A percentile compares a stretch with the other conserved stretches of the same genome.
phyloP scores from a whole-genome alignment of 306 rosid species.

The Dicorynia guianensis region DNA sequence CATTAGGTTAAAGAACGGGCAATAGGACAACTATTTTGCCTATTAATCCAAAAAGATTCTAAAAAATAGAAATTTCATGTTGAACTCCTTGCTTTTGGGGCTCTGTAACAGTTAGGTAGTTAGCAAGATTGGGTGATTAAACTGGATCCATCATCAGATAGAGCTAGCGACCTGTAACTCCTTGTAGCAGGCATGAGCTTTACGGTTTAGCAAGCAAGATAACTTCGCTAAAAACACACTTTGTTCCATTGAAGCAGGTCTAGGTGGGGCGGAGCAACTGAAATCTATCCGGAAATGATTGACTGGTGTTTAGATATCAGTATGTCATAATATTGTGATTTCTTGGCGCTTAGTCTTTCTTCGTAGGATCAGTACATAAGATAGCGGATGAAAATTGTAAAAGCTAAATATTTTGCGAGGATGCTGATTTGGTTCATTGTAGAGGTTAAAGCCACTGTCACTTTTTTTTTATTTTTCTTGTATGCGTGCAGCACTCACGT shows the following conservation, averaged over 20 bases:
- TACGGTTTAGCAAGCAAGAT: background rate
- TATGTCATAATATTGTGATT: constrained; percentile 29
- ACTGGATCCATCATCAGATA: background rate
- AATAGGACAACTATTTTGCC: background rate
- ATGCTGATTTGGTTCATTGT: constrained; percentile 26
- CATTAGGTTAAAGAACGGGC: constrained; percentile 24
- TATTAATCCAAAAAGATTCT: too few species aligned
- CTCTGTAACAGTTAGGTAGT: constrained; percentile 13
- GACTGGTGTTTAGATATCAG: background rate
- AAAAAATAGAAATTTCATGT: constrained; percentile 28
- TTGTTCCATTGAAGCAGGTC: constrained; percentile 33
- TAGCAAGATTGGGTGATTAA: constrained; percentile 21
- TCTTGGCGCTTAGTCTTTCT: constrained; percentile 25
- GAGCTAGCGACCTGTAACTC: background rate
- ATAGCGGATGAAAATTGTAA: constrained; percentile 3
- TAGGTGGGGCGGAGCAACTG: constrained; percentile 20
- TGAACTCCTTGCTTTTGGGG: background rate
- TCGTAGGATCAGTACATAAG: constrained; percentile 22
- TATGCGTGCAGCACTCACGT: background rate
- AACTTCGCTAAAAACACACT: constrained; percentile 24
- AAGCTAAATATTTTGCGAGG: background rate
- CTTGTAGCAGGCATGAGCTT: background rate
- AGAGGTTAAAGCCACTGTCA: background rate
- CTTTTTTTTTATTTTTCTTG: background rate
- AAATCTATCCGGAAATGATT: constrained; percentile 2